phyloP scores from a whole-genome alignment of 1,284 basidiomycete species.

The Phellopilus nigrolimitatus region DNA sequence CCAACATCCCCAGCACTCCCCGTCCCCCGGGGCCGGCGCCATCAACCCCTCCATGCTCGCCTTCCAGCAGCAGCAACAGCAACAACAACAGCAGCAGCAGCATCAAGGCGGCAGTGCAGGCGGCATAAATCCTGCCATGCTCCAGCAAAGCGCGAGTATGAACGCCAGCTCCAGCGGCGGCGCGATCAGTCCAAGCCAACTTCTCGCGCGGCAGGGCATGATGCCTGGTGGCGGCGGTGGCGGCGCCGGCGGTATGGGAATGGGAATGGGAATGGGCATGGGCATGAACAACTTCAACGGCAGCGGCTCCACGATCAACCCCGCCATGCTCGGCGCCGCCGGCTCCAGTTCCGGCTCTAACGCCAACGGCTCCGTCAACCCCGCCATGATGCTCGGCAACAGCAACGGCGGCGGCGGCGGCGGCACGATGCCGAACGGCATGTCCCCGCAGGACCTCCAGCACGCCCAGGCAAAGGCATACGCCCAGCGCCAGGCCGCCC shows the following conservation, averaged over 20 bases:
- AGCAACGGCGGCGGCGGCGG: background rate
- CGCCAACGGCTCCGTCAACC: background rate
- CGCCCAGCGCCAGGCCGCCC: conserved; percentile 17
- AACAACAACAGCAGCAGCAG: too few relatives aligned
- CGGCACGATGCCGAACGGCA: background rate
- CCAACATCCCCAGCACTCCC: conserved; percentile 21
- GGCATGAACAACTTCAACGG: conserved; percentile 10
- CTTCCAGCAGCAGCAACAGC: background rate
- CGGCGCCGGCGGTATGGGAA: conserved; percentile 1
- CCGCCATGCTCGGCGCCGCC: conserved; percentile 18
- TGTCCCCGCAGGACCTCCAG: conserved; percentile 20
- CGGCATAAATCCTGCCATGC: conserved; percentile 3
- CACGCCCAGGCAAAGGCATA: too few relatives aligned
- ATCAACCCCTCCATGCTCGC: conserved; percentile 21
- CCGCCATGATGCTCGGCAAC: conserved; percentile 11
- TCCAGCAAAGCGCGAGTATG: too few relatives aligned
- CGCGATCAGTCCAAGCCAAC: conserved; percentile 21
- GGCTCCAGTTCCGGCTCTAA: conserved; percentile 3
- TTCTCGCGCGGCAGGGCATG: conserved; percentile 17
- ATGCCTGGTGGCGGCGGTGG: conserved; percentile 6
- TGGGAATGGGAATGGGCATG: conserved; percentile 2
- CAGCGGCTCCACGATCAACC: conserved; percentile 14
- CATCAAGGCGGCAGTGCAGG: background rate
- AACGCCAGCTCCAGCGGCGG: conserved; percentile 5
- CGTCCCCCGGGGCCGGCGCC: background rate